Evolutionary conservation across 106 monocot genomes (phyloP).

Genomic region (Cymbidium sinense): DNA sequence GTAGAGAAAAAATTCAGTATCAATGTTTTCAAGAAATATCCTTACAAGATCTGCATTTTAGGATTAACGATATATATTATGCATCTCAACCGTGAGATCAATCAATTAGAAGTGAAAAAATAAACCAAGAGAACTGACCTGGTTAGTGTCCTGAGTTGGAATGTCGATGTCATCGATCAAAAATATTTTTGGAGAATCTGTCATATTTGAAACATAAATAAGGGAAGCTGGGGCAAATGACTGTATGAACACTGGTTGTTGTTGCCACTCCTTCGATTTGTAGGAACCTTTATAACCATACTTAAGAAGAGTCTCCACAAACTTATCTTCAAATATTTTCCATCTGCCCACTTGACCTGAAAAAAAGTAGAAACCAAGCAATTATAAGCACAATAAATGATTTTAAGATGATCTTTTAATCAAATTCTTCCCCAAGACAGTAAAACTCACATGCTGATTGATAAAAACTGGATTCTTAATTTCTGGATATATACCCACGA

Average conservation of each 20-base stretch:
- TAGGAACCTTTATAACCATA: conserved; percentile 91
- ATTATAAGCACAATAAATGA: neutral
- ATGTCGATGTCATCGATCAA: conserved; percentile 65
- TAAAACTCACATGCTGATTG: conserved; percentile 78
- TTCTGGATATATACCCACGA: conserved; percentile 95
- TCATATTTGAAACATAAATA: conserved; percentile 73
- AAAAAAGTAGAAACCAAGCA: conserved; percentile 9
- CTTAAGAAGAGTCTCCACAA: conserved; percentile 71
- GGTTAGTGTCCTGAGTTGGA: conserved; percentile 90
- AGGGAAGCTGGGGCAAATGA: conserved; percentile 94
- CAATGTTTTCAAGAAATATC: neutral
- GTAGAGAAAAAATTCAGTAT: conserved; percentile 13
- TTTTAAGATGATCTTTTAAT: neutral
- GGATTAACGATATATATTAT: neutral
- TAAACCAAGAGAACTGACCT: conserved; percentile 26
- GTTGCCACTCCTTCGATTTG: conserved; percentile 72
- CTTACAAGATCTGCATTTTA: neutral
- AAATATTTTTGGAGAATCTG: conserved; percentile 76
- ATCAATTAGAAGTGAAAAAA: neutral
- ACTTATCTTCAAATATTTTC: conserved; percentile 88
- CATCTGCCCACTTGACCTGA: conserved; percentile 85
- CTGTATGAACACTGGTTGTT: conserved; percentile 86
- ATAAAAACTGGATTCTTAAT: conserved; percentile 87
- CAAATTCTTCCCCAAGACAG: neutral
- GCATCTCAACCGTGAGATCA: neutral